Evolutionary conservation across 1,284 basidiomycete species (phyloP).

Genomic region (Leccinum ponderosum): DNA sequence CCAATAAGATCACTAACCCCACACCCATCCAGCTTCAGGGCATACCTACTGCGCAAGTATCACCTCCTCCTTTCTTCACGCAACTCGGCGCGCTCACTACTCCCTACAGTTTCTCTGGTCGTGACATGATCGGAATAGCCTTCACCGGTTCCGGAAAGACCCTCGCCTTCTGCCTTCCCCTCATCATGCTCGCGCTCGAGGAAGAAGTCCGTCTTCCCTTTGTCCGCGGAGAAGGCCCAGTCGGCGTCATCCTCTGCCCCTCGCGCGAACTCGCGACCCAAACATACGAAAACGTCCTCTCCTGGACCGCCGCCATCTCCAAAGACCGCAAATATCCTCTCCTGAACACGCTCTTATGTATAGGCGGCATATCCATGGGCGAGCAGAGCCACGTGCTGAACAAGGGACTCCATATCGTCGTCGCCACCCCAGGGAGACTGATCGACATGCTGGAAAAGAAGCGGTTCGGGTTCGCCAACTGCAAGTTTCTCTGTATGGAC

Average conservation of each 20-base stretch:
- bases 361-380: conserved; percentile 97
- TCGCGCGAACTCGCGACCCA: conserved; percentile 93
- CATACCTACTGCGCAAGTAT: conserved; percentile 85
- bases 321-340: conserved; percentile 82
- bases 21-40: conserved; percentile 99
- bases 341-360: conserved; percentile 88
- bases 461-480: conserved; percentile 87
- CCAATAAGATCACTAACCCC: conserved; percentile 83
- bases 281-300: conserved; percentile 92
- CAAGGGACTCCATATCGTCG: conserved; percentile 93
- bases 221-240: conserved; percentile 90
- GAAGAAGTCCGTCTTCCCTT: conserved; percentile 92
- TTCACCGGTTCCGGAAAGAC: conserved; percentile 95
- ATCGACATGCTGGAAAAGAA: conserved; percentile 98
- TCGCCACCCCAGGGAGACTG: conserved; percentile 93
- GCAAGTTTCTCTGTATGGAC: conserved; percentile 97
- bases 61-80: background rate
- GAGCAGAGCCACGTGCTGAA: conserved; percentile 90
- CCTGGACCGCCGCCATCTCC: conserved; percentile 83
- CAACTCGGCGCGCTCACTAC: conserved; percentile 6
- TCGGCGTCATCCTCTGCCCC: conserved; percentile 94
- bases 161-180: conserved; percentile 86
- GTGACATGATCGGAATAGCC: conserved; percentile 95
- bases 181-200: conserved; percentile 95
- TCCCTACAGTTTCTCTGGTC: conserved; percentile 71